phyloP scores from a whole-genome alignment of 1,284 basidiomycete genomes.

The Moniliella sp. region DNA sequence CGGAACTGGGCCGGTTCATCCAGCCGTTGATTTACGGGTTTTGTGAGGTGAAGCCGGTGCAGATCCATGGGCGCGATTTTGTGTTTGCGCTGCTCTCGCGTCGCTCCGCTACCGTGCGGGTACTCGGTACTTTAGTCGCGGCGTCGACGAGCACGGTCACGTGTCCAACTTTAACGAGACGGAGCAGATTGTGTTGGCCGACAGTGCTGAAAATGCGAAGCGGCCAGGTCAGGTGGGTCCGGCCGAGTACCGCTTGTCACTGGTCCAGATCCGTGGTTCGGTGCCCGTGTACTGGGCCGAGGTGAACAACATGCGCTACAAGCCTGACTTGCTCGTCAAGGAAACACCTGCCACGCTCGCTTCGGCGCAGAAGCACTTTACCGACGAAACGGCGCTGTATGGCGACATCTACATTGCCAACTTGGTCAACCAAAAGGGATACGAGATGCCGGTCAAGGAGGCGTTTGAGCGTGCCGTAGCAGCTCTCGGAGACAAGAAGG shows the following conservation, averaged over 20 bases:
- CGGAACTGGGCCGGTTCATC: conserved; percentile 56
- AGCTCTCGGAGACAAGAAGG: conserved; percentile 43
- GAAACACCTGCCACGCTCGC: conserved; percentile 58
- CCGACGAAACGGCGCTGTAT: conserved; percentile 54
- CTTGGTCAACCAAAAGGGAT: conserved; percentile 80
- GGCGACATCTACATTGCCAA: conserved; percentile 67
- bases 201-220: conserved; percentile 15
- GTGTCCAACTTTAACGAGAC: conserved; percentile 38
- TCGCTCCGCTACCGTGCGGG: conserved; percentile 75
- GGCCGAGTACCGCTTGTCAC: conserved; percentile 48
- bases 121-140: conserved; percentile 87
- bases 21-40: conserved; percentile 45
- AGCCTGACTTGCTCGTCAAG: conserved; percentile 90
- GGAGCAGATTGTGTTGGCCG: conserved; percentile 41
- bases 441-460: conserved; percentile 86
- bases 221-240: conserved; percentile 42
- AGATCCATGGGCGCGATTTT: conserved; percentile 58
- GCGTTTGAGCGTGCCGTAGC: conserved; percentile 62
- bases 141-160: conserved; percentile 51
- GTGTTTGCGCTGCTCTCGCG: conserved; percentile 73
- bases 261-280: conserved; percentile 74
- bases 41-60: conserved; percentile 59
- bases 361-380: conserved; percentile 54
- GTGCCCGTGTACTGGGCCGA: conserved; percentile 93
- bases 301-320: conserved; percentile 83